Conservation (phyloP, 441 rosid species). For the Heliophila coronopifolia region DNA sequence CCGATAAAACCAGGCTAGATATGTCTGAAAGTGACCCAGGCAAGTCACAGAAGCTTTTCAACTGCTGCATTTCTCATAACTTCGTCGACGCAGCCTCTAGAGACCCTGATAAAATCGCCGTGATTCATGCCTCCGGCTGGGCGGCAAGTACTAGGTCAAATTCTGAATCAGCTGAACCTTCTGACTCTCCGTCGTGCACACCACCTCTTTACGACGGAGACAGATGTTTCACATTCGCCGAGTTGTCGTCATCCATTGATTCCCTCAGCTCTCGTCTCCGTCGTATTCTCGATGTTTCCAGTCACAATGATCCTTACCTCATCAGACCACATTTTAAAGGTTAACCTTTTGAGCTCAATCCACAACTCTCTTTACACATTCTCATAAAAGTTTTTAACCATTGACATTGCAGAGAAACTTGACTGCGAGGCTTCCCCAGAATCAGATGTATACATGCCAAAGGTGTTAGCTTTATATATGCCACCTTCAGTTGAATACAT, state of each 20-base stretch:
- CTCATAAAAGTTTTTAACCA: neutral
- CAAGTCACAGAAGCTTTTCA: conserved; percentile 4
- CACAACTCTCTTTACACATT: neutral
- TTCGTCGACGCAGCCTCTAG: conserved; percentile 47
- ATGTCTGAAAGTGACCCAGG: neutral
- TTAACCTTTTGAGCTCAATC: neutral
- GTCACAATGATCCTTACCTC: conserved; percentile 37
- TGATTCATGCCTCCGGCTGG: conserved; percentile 42
- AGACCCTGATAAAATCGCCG: conserved; percentile 46
- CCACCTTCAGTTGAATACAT: conserved; percentile 80
- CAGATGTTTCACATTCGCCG: conserved; percentile 48
- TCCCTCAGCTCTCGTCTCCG: conserved; percentile 49
- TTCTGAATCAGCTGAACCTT: conserved; percentile 15
- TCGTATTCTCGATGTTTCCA: conserved; percentile 35
- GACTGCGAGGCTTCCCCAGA: neutral
- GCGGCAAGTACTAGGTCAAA: conserved; percentile 17
- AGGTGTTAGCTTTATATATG: conserved; percentile 60
- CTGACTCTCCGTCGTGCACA: conserved; percentile 6
- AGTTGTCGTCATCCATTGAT: conserved; percentile 45
- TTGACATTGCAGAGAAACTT: conserved; percentile 10
- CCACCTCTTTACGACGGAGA: conserved; percentile 59
- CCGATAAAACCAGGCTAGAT: neutral
- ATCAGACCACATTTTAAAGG: conserved; percentile 30
- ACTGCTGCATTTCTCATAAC: conserved; percentile 60
- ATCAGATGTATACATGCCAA: conserved; percentile 36